Evolutionary conservation across 768 basidiomycete species (phyloP).

Genomic region (Boletus eberwhitei): DNA sequence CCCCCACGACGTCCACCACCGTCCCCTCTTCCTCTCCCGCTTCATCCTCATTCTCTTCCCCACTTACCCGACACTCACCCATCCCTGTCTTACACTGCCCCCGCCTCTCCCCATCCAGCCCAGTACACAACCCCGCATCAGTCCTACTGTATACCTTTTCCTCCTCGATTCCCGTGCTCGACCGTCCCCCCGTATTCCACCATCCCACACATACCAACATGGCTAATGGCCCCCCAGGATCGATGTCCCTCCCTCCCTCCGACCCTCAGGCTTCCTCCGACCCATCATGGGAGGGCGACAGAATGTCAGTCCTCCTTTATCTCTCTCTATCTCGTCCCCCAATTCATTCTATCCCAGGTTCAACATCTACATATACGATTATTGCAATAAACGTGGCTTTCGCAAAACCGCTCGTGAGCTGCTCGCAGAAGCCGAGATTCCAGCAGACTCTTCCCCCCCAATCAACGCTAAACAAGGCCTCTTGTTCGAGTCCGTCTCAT

Average conservation of each 20-base stretch:
- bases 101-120: not conserved
- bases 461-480: conserved; percentile 83
- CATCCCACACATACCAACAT: conserved; percentile 4
- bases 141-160: not conserved
- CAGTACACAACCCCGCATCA: not conserved
- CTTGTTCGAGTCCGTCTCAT: conserved; percentile 67
- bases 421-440: conserved; percentile 61
- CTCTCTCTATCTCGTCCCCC: not conserved
- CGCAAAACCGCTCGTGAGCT: conserved; percentile 69
- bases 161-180: conserved; percentile 1
- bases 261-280: conserved; percentile 23
- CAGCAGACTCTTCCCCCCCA: conserved; percentile 61
- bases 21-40: not conserved
- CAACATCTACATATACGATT: conserved; percentile 87
- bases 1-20: not conserved
- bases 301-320: conserved; percentile 52
- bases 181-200: not conserved
- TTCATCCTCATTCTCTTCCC: not conserved
- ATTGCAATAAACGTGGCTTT: conserved; percentile 78
- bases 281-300: conserved; percentile 81
- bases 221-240: conserved; percentile 24
- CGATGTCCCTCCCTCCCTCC: conserved; percentile 18
- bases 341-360: conserved; percentile 50
- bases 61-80: not conserved
- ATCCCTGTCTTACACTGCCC: not conserved